A percentile compares a stretch with the other conserved stretches of the same genome.
Conservation (phyloP, 2,329 filamentous ascomycete genomes). For the Orbilia brochopaga region DNA sequence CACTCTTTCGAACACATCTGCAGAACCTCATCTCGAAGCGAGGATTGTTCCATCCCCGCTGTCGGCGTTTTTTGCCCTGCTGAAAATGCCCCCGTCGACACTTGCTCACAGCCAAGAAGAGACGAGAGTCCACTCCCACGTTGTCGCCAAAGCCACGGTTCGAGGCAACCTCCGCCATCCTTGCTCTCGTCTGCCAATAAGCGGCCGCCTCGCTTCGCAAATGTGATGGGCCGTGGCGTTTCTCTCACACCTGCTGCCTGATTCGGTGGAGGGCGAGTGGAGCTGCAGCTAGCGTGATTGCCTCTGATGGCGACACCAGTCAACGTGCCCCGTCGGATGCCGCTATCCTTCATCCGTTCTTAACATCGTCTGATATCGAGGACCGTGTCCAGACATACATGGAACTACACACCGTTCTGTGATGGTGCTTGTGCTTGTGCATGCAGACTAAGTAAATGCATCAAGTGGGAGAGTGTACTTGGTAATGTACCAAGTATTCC, state of each 20-base stretch:
- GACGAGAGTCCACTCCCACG: neutral
- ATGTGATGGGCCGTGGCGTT: neutral
- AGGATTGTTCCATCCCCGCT: neutral
- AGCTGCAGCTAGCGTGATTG: constrained; percentile 1
- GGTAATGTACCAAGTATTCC: too few relatives aligned
- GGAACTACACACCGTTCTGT: too few relatives aligned
- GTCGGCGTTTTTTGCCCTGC: neutral
- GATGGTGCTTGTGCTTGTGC: too few relatives aligned
- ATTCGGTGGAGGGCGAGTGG: neutral
- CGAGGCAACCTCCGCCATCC: neutral
- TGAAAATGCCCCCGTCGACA: constrained; percentile 6
- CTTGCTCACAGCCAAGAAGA: neutral
- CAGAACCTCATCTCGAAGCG: neutral
- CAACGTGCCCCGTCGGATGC: neutral
- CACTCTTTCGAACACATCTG: too few relatives aligned
- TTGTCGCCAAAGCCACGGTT: constrained; percentile 3
- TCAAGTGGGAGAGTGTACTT: too few relatives aligned
- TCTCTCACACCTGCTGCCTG: neutral
- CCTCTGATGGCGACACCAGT: constrained; percentile 5
- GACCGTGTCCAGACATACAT: too few relatives aligned
- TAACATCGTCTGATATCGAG: too few relatives aligned
- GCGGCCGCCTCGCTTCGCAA: neutral
- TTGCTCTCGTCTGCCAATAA: neutral
- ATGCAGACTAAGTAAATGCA: too few relatives aligned
- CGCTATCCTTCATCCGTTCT: neutral